Conservation (phyloP, 305 asterid species). For the Salvia sclarea region DNA sequence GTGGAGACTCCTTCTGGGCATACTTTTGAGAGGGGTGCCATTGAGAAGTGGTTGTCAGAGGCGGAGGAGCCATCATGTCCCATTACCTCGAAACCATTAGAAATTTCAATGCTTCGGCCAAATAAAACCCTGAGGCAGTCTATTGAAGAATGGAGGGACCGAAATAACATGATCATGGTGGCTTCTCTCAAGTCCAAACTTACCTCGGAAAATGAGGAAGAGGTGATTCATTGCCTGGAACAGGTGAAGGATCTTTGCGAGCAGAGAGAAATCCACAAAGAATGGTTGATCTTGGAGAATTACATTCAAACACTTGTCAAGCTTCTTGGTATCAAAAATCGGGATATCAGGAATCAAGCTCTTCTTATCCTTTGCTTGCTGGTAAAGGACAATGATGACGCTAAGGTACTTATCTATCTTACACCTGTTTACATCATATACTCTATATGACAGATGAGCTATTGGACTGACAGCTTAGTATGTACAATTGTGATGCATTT, state of each 20-base stretch:
- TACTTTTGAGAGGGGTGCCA: constrained; percentile 62
- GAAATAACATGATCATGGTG: constrained; percentile 62
- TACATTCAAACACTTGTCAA: constrained; percentile 52
- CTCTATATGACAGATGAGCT: no score
- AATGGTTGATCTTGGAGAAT: constrained; percentile 69
- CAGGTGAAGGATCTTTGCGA: constrained; percentile 54
- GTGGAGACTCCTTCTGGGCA: constrained; percentile 70
- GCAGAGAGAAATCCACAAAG: constrained; percentile 59
- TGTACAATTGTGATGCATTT: constrained; percentile 28
- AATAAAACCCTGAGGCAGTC: constrained; percentile 70
- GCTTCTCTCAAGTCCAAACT: constrained; percentile 51
- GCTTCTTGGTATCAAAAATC: constrained; percentile 49
- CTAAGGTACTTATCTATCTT: constrained; percentile 48
- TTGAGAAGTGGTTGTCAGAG: constrained; percentile 63
- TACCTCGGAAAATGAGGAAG: constrained; percentile 41
- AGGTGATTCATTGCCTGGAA: constrained; percentile 50
- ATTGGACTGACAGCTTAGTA: neutral
- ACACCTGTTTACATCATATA: neutral
- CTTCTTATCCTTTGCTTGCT: constrained; percentile 55
- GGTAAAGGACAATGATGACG: constrained; percentile 57
- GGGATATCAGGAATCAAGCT: constrained; percentile 52
- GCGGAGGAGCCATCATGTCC: constrained; percentile 46
- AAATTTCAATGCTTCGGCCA: constrained; percentile 58
- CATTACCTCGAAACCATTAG: constrained; percentile 46
- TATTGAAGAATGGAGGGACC: constrained; percentile 73